phyloP scores from a whole-genome alignment of 2,329 filamentous ascomycete genomes.

The Lasiodiplodia hormozganensis region DNA sequence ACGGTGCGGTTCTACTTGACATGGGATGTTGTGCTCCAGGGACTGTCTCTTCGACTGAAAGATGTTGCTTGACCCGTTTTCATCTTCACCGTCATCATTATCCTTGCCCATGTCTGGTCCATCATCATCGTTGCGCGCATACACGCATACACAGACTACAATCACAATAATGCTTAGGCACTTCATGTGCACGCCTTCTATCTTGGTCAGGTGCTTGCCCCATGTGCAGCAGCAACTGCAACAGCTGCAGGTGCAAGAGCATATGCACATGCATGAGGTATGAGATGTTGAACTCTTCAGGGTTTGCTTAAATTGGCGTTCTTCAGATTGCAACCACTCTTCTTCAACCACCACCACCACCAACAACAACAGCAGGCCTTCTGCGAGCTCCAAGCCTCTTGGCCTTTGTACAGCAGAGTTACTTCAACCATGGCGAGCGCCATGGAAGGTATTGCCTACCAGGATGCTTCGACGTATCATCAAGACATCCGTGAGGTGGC shows the following conservation, averaged over 20 bases:
- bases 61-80: neutral
- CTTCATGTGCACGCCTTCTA: neutral
- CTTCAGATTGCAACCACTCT: neutral
- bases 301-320: neutral
- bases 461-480: conserved; percentile 27
- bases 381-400: neutral
- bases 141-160: neutral
- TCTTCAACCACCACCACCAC: neutral
- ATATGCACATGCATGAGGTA: neutral
- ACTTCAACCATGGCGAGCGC: neutral
- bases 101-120: neutral
- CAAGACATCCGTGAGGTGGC: conserved; percentile 25
- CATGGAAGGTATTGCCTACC: conserved; percentile 27
- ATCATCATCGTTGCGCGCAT: conserved; percentile 7
- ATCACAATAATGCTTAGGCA: neutral
- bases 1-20: conserved; percentile 15
- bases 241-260: neutral
- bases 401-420: neutral
- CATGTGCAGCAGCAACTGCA: neutral
- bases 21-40: conserved; percentile 20
- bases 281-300: neutral
- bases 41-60: conserved; percentile 22
- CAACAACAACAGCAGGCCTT: neutral
- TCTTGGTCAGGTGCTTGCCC: neutral
- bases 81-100: neutral